Conservation (phyloP, 2,329 filamentous ascomycete species). For the Colletotrichum costaricense region DNA sequence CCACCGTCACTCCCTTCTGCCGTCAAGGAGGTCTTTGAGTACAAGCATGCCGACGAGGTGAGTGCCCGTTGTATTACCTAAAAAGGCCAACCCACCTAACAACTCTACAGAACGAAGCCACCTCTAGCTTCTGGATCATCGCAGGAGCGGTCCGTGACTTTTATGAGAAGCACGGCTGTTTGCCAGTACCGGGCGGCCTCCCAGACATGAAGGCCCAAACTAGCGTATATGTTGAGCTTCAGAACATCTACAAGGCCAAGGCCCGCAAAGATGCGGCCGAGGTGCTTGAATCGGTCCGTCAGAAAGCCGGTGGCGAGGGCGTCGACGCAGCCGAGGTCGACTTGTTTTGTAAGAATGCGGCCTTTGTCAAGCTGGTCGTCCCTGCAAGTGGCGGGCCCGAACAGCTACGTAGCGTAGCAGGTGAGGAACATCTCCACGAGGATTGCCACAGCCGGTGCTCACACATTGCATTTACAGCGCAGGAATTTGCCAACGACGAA, state of each 20-base stretch:
- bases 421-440: constrained; percentile 53
- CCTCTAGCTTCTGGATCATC: constrained; percentile 87
- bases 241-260: constrained; percentile 93
- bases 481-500: constrained; percentile 66
- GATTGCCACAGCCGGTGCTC: not conserved
- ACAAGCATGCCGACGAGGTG: constrained; percentile 64
- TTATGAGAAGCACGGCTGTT: constrained; percentile 75
- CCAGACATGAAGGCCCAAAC: constrained; percentile 99
- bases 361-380: constrained; percentile 89
- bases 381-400: constrained; percentile 55
- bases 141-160: constrained; percentile 83
- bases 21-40: constrained; percentile 82
- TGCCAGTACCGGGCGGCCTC: constrained; percentile 87
- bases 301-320: constrained; percentile 57
- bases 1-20: constrained; percentile 74
- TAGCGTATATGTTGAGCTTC: constrained; percentile 86
- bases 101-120: constrained; percentile 52
- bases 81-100: constrained; percentile 37
- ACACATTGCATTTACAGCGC: constrained; percentile 50
- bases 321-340: constrained; percentile 83
- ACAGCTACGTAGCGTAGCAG: constrained; percentile 63
- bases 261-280: constrained; percentile 82
- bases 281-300: constrained; percentile 74
- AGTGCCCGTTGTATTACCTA: constrained; percentile 56
- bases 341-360: constrained; percentile 93